Conservation (phyloP, 495 filamentous ascomycete genomes). For the Coniosporium apollinis region DNA sequence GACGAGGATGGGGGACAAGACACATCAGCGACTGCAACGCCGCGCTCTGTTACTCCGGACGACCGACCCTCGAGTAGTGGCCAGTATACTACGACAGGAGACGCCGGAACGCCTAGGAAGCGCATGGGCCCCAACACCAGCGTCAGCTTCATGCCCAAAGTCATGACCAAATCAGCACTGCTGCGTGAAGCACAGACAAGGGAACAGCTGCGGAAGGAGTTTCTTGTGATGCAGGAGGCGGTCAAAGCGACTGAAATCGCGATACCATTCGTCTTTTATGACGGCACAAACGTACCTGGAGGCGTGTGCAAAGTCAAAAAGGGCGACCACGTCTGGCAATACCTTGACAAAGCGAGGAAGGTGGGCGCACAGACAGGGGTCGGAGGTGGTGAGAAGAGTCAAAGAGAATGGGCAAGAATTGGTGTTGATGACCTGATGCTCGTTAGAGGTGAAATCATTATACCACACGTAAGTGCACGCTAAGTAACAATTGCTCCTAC, state of each 20-base stretch:
- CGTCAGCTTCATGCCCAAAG: slow-evolving; percentile 53
- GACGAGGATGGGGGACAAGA: slow-evolving; percentile 26
- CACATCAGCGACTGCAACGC: slow-evolving; percentile 6
- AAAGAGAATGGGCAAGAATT: slow-evolving; percentile 80
- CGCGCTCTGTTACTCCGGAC: slow-evolving; percentile 13
- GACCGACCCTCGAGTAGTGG: slow-evolving; percentile 7
- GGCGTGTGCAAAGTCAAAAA: slow-evolving; percentile 76
- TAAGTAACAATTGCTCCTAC: no score
- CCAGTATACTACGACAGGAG: slow-evolving; percentile 22
- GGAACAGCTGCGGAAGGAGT: slow-evolving; percentile 73
- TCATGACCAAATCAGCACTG: slow-evolving; percentile 71
- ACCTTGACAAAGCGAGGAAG: slow-evolving; percentile 78
- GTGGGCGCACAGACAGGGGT: slow-evolving; percentile 72
- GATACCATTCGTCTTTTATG: slow-evolving; percentile 95
- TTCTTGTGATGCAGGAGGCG: slow-evolving; percentile 63
- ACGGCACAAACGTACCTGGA: slow-evolving; percentile 86
- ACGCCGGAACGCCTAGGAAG: slow-evolving; percentile 28
- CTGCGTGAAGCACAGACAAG: slow-evolving; percentile 65
- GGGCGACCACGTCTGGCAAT: slow-evolving; percentile 79
- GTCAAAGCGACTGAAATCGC: slow-evolving; percentile 81
- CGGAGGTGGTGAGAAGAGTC: slow-evolving; percentile 38
- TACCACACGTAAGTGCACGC: slow-evolving; percentile 70
- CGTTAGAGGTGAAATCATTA: slow-evolving; percentile 79
- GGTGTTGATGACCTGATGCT: slow-evolving; percentile 95
- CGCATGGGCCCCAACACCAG: slow-evolving; percentile 47